Evolutionary conservation across 257 asterid species (phyloP).

Genomic region (Salvia rosmarinus): DNA sequence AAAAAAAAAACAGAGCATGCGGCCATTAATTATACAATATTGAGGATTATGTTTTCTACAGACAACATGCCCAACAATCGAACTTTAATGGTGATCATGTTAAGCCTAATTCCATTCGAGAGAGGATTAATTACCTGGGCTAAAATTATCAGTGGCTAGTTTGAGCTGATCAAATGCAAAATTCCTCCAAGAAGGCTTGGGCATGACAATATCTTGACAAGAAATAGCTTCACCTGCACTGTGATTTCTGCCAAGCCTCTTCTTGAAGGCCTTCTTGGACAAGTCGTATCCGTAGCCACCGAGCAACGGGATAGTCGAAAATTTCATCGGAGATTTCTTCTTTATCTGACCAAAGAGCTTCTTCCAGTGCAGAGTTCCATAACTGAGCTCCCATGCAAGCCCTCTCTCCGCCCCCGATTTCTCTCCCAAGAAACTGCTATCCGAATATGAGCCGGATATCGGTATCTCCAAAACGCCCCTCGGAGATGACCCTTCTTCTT

Average conservation of each 20-base stretch:
- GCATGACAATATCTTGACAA: constrained; percentile 53
- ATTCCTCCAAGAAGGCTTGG: constrained; percentile 89
- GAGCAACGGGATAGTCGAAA: constrained; percentile 47
- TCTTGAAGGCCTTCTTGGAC: constrained; percentile 48
- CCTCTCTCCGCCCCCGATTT: constrained; percentile 28
- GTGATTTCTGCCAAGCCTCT: constrained; percentile 52
- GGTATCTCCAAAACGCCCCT: constrained; percentile 79
- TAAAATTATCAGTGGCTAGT: constrained; percentile 65
- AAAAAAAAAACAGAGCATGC: constrained; percentile 27
- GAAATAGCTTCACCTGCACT: constrained; percentile 61
- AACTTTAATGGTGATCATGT: constrained; percentile 7
- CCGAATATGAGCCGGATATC: constrained; percentile 45
- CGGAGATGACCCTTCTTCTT: constrained; percentile 52
- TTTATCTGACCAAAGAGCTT: constrained; percentile 57
- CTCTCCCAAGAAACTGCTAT: constrained; percentile 44
- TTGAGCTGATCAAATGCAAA: constrained; percentile 56
- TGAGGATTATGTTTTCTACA: neutral
- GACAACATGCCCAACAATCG: constrained; percentile 11
- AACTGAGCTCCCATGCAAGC: constrained; percentile 35
- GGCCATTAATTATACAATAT: neutral
- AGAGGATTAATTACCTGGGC: constrained; percentile 49
- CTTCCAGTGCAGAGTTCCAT: constrained; percentile 61
- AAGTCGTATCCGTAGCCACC: constrained; percentile 51
- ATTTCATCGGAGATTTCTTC: constrained; percentile 52
- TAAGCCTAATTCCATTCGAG: neutral